phyloP scores from a whole-genome alignment of 345 rosid genomes.

The Anastatica hierochuntica region DNA sequence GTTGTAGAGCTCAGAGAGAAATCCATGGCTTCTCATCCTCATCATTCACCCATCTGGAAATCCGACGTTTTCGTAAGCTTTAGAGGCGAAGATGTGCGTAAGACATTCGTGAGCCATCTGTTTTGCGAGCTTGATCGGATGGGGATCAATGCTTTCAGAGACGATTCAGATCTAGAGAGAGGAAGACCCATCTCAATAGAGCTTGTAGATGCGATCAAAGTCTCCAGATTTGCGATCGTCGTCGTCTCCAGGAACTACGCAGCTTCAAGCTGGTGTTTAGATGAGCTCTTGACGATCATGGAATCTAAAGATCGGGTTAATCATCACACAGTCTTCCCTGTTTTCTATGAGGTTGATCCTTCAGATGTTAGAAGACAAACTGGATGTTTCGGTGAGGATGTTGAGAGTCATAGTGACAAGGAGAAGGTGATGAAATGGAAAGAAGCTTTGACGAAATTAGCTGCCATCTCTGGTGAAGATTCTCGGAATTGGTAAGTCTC shows the following conservation, averaged over 20 bases:
- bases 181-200: constrained; percentile 19
- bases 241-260: constrained; percentile 25
- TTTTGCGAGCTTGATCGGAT: constrained; percentile 18
- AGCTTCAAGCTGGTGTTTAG: constrained; percentile 26
- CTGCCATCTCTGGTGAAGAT: constrained; percentile 21
- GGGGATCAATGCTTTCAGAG: constrained; percentile 19
- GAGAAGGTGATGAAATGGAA: constrained; percentile 17
- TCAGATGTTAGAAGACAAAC: constrained; percentile 13
- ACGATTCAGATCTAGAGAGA: constrained; percentile 16
- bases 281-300: constrained; percentile 23
- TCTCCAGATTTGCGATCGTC: constrained; percentile 18
- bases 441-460: constrained; percentile 17
- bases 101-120: constrained; percentile 21
- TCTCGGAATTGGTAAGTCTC: constrained; percentile 22
- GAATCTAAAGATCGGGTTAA: constrained; percentile 1
- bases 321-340: constrained; percentile 12
- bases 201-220: constrained; percentile 16
- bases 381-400: constrained; percentile 4
- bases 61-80: constrained; percentile 24
- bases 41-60: constrained; percentile 3
- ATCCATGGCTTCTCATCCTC: constrained; percentile 1
- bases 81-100: constrained; percentile 29
- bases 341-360: constrained; percentile 26
- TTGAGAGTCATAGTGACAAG: constrained; percentile 10
- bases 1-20: constrained; percentile 13